phyloP scores from a whole-genome alignment of 495 filamentous ascomycete genomes.

The Sabuloglossum arenarium region DNA sequence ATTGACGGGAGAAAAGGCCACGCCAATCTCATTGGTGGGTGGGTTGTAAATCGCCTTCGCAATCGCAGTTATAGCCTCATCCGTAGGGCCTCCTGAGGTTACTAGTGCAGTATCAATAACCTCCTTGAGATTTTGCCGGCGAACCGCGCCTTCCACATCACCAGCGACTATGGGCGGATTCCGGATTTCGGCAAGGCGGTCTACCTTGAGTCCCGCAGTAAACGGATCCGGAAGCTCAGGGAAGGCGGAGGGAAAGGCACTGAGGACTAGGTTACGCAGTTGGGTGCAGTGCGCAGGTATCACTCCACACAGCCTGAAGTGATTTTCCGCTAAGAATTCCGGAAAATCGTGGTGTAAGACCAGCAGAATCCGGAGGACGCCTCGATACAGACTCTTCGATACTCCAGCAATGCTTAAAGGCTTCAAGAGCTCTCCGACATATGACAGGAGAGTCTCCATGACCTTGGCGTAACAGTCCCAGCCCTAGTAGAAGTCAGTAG shows the following conservation, averaged over 20 bases:
- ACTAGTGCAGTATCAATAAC: conserved; percentile 45
- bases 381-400: conserved; percentile 68
- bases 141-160: conserved; percentile 31
- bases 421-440: conserved; percentile 65
- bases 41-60: conserved; percentile 40
- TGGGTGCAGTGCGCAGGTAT: conserved; percentile 76
- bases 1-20: conserved; percentile 35
- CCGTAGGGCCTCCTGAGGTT: conserved; percentile 28
- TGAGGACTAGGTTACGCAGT: conserved; percentile 72
- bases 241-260: conserved; percentile 57
- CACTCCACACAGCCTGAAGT: conserved; percentile 63
- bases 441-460: conserved; percentile 50
- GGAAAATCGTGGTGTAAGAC: conserved; percentile 87
- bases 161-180: conserved; percentile 39
- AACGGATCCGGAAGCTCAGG: conserved; percentile 68
- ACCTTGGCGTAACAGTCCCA: conserved; percentile 59
- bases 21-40: conserved; percentile 30
- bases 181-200: conserved; percentile 57
- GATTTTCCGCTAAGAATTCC: conserved; percentile 75
- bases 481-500: conserved; percentile 22
- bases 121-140: conserved; percentile 31
- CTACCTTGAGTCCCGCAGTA: conserved; percentile 55
- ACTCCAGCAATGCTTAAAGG: conserved; percentile 42
- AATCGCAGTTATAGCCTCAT: conserved; percentile 50
- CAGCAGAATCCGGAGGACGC: conserved; percentile 57